Base-by-base conservation (phyloP, 2,329 filamentous ascomycete species). In the Epichloe bromicola region DNA sequence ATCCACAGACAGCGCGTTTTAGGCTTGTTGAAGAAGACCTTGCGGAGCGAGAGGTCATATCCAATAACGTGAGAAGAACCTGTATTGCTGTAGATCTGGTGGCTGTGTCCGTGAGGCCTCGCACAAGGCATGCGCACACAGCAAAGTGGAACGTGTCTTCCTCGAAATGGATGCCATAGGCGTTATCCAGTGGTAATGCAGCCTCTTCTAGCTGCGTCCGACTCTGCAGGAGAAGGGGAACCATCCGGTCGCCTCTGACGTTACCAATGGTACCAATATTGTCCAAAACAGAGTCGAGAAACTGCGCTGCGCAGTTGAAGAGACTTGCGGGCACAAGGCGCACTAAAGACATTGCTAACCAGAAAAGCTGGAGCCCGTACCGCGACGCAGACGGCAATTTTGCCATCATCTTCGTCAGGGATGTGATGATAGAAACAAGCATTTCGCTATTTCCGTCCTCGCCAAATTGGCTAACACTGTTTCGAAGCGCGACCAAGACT, bases 371-470 rank as follows among this genome's bases (percentile, higher is more conserved):
- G 36, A 83, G 66, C 0, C 82, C 80, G 59, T 86, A 86, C 34
- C 82, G 75, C 30, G 82, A 86, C 10, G 80, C 74, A 3, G 79
- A 76, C 5, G 79, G 79, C 19, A 86, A 71, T 59, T 85, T 85
- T 15, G 77, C 72, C 73, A 85, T 83, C 81, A 86, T 85, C 62
- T 83, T 85, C 11, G 82, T 83, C 43, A 86, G 63, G 3, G 80
- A 78, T 2, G 78, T 82, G 20, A 85, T 74, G 50, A 86, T 84
- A 5, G 82, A 78, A 36, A 83, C 75, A 33, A 85, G 72, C 80
- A 86, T 83, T 58, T 85, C 82, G 55, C 74, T 79, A 59, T 78
- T 81, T 51, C 72, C 75, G 51, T 83, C 80, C 51, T 83, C 80
- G 43, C 77, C 75, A 59, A 83, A 85, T 30, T 81, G 75, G n/a